These are phyloP conservation scores for Ilyonectria mors-panacis DNA, from an alignment of 2,329 filamentous ascomycete species.

Conservation along the genomic window DNA sequence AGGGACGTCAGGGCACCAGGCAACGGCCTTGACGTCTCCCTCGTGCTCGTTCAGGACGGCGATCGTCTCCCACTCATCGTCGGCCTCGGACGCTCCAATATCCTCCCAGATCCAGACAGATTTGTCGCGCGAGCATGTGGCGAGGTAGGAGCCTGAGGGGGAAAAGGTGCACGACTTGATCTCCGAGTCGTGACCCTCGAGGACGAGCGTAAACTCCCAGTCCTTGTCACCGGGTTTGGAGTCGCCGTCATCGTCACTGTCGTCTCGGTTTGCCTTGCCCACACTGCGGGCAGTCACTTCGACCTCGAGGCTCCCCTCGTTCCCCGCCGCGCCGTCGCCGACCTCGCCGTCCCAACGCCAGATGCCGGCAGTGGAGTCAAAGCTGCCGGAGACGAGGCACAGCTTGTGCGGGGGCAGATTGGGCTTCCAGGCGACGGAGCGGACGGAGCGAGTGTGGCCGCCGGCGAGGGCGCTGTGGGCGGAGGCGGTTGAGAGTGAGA, in stretches of 20 bases:
- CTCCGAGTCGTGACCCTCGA: conserved; percentile 96
- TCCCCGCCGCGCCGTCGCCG: conserved; percentile 50
- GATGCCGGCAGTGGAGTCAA: conserved; percentile 91
- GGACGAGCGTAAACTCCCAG: conserved; percentile 92
- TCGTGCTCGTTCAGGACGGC: conserved; percentile 96
- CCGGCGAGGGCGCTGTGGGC: conserved; percentile 85
- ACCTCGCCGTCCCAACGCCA: conserved; percentile 77
- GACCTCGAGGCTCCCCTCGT: conserved; percentile 56
- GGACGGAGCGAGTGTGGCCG: conserved; percentile 92
- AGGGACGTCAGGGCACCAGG: conserved; percentile 85
- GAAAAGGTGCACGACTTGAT: conserved; percentile 86
- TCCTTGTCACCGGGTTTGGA: conserved; percentile 79
- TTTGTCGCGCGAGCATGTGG: conserved; percentile 94
- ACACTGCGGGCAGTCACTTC: conserved; percentile 55
- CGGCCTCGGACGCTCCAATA: conserved; percentile 78
- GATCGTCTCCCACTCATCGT: conserved; percentile 97
- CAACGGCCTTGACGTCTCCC: conserved; percentile 93
- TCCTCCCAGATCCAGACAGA: conserved; percentile 99
- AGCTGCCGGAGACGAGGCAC: conserved; percentile 91
- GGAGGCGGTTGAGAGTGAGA: conserved; percentile 86
- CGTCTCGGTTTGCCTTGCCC: conserved; percentile 35
- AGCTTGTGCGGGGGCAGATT: conserved; percentile 72
- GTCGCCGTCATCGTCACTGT: conserved; percentile 50
- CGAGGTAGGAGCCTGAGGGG: conserved; percentile 82
- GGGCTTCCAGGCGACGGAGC: conserved; percentile 90